Conservation (phyloP, 2,329 filamentous ascomycete genomes). For the Clonostachys rhizophaga region DNA sequence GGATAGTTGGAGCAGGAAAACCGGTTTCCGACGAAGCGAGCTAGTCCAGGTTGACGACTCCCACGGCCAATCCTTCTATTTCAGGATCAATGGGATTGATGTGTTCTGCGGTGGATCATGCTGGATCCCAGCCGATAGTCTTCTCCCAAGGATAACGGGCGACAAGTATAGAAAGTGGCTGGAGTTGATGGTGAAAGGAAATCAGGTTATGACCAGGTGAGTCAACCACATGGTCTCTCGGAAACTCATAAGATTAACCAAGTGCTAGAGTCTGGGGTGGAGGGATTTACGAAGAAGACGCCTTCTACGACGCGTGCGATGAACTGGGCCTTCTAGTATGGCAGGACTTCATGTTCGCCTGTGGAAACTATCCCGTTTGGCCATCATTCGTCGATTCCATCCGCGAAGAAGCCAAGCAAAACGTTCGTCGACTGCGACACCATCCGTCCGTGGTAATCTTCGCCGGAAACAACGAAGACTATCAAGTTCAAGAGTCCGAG, state of each 20-base stretch:
- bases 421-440: slow-evolving; percentile 50
- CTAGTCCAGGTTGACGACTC: slow-evolving; percentile 50
- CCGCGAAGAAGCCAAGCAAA: slow-evolving; percentile 55
- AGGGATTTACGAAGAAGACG: slow-evolving; percentile 67
- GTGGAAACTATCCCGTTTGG: slow-evolving; percentile 64
- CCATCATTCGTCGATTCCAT: slow-evolving; percentile 55
- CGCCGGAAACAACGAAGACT: slow-evolving; percentile 75
- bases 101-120: slow-evolving; percentile 72
- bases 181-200: slow-evolving; percentile 47
- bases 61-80: slow-evolving; percentile 69
- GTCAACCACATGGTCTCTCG: too few relatives aligned
- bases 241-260: too few relatives aligned
- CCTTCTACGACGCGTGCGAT: slow-evolving; percentile 69
- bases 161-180: slow-evolving; percentile 66
- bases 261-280: slow-evolving; percentile 53
- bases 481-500: slow-evolving; percentile 66
- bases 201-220: too few relatives aligned
- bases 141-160: slow-evolving; percentile 61
- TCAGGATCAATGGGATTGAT: slow-evolving; percentile 67
- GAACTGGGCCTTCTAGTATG: slow-evolving; percentile 69
- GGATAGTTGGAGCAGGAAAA: slow-evolving; percentile 50
- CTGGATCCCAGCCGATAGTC: slow-evolving; percentile 77
- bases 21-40: slow-evolving; percentile 58
- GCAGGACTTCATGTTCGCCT: slow-evolving; percentile 78
- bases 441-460: slow-evolving; percentile 66